Base-by-base conservation (phyloP, 1,139 yeast genomes). In the Meyerozyma carpophila region DNA sequence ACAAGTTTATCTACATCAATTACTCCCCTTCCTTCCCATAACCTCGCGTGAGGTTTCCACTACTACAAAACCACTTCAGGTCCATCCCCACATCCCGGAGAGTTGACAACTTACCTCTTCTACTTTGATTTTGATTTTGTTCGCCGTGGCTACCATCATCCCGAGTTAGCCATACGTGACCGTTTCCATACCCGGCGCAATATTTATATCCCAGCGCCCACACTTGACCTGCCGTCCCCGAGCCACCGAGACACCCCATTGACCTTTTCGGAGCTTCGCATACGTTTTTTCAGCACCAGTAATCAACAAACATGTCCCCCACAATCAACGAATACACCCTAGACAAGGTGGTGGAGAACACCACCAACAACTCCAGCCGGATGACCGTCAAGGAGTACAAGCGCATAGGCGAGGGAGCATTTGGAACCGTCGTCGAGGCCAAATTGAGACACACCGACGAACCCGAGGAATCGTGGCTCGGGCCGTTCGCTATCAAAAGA, bases 371-470 rank as follows among this genome's bases (percentile, higher is more conserved):
- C 14, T 66, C 78, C 11, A 69, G 73, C 50, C 77, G 81, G 46
- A 85, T 85, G 93, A 66, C 80, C 36, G 77, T 85, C 25, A 79
- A 76, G 50, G 93, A 85, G 56, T 80, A 82, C 59, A 81, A 82
- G 50, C 79, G 80, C 54, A 84, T 85, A 41, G 94, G 94, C 5
- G 89, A 84, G 61, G 94, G 94, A 32, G 93, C 94, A 3, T 85
- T 85, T 58, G 94, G 94, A 39, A 84, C 89, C 1, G 94, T 85
- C 18, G 83, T 83, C 10, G 90, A 84, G 58, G 91, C 94, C 1
- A 77, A 79, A 48, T 66, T 80, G 47, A 67, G 64, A 48, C 58
- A 64, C 42, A 51, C 62, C 26, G 60, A 54, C 40, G 62, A 63
- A 65, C n/a, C 50, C 31, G 28, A 45, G 25, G 43, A 51, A 39